Evolutionary conservation across 225 moss, liverwort and hornwort species (phyloP).

Genomic region (Antitrichia curtipendula): DNA sequence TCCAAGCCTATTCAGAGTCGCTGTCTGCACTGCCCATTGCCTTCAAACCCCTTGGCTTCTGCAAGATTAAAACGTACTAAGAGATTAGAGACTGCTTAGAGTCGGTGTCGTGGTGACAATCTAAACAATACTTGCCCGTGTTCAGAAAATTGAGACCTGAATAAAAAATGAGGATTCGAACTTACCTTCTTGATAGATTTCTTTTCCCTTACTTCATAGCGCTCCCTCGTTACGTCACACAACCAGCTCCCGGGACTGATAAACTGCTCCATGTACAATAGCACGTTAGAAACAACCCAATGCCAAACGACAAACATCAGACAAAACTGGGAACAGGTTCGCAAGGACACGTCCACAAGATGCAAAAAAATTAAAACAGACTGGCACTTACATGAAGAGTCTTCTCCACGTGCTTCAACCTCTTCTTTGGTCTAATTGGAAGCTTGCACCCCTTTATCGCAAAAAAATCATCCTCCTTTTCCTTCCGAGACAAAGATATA

Average conservation of each 20-base stretch:
- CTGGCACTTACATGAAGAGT: slow-evolving; percentile 44
- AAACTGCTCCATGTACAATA: slow-evolving; percentile 29
- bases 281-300: background rate
- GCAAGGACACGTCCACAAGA: background rate
- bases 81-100: background rate
- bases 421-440: slow-evolving; percentile 82
- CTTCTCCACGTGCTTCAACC: slow-evolving; percentile 86
- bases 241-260: slow-evolving; percentile 91
- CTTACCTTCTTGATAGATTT: slow-evolving; percentile 75
- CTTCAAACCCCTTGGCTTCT: slow-evolving; percentile 98
- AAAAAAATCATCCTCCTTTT: slow-evolving; percentile 89
- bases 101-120: background rate
- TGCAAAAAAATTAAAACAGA: background rate
- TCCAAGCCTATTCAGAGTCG: slow-evolving; percentile 56
- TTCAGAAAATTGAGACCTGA: background rate
- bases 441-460: slow-evolving; percentile 90
- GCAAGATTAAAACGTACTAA: slow-evolving; percentile 2
- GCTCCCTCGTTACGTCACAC: slow-evolving; percentile 71
- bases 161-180: background rate
- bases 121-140: background rate
- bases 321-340: background rate
- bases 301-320: background rate
- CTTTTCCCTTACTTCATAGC: slow-evolving; percentile 95
- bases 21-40: slow-evolving; percentile 95
- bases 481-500: slow-evolving; percentile 78